A percentile compares a stretch with the other conserved stretches of the same genome.
phyloP scores from a whole-genome alignment of 495 filamentous ascomycete species.

The Talaromyces nanjingensis region DNA sequence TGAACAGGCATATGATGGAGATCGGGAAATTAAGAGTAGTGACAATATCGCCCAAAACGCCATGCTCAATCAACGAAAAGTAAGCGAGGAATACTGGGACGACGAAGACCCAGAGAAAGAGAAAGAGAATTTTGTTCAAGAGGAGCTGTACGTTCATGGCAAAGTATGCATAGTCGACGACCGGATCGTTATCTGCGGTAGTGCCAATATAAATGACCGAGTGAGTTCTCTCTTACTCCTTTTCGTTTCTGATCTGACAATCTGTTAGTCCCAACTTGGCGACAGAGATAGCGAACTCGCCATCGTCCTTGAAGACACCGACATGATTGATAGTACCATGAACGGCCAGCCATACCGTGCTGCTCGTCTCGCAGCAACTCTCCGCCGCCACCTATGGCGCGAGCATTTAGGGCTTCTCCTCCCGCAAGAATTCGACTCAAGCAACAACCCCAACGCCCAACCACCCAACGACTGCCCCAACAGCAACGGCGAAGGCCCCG shows the following conservation, averaged over 20 bases:
- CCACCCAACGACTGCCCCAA: slow-evolving; percentile 72
- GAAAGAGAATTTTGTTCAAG: slow-evolving; percentile 81
- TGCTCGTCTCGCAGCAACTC: slow-evolving; percentile 67
- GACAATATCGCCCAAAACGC: slow-evolving; percentile 75
- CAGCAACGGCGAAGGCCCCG: slow-evolving; percentile 51
- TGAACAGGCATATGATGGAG: slow-evolving; percentile 18
- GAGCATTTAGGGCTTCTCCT: slow-evolving; percentile 85
- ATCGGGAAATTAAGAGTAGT: slow-evolving; percentile 38
- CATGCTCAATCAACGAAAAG: slow-evolving; percentile 61
- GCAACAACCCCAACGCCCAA: slow-evolving; percentile 69
- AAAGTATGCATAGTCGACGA: slow-evolving; percentile 88
- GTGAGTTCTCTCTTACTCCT: slow-evolving; percentile 25
- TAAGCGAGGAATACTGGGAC: slow-evolving; percentile 63
- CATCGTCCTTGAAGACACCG: slow-evolving; percentile 84
- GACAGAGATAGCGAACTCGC: slow-evolving; percentile 88
- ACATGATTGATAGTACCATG: slow-evolving; percentile 68
- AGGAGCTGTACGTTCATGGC: slow-evolving; percentile 89
- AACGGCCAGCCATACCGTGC: slow-evolving; percentile 69
- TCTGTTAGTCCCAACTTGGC: slow-evolving; percentile 65
- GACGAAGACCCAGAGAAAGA: slow-evolving; percentile 65
- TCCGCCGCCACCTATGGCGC: slow-evolving; percentile 82
- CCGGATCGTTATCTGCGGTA: slow-evolving; percentile 73
- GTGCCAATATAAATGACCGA: slow-evolving; percentile 88
- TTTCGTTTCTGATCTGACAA: slow-evolving; percentile 3
- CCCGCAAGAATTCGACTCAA: slow-evolving; percentile 64